Conservation (phyloP, 176 grass and related monocot genomes). For the Coix lacrymajobi region DNA sequence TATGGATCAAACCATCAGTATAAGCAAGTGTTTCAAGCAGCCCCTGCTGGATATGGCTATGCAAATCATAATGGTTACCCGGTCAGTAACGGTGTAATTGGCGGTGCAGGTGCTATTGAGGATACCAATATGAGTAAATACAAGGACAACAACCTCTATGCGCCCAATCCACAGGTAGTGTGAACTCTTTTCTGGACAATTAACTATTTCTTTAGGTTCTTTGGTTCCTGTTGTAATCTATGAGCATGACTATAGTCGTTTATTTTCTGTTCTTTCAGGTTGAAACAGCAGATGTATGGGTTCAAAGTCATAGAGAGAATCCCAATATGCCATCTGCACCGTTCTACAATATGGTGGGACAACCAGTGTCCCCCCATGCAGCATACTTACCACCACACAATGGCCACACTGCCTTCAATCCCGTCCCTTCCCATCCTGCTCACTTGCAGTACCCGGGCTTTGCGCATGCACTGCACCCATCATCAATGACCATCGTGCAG, state of each 20-base stretch:
- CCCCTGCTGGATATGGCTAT: conserved; percentile 45
- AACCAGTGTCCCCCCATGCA: conserved; percentile 44
- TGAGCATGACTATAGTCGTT: background rate
- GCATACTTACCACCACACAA: conserved; percentile 44
- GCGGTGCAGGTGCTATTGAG: conserved; percentile 27
- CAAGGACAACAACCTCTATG: conserved; percentile 51
- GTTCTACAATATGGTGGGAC: conserved; percentile 54
- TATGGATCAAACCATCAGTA: conserved; percentile 47
- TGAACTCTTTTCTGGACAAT: background rate
- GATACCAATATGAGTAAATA: conserved; percentile 48
- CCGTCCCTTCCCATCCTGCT: conserved; percentile 36
- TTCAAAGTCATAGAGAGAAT: conserved; percentile 45
- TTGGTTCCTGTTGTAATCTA: background rate
- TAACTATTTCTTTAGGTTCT: background rate
- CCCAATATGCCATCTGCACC: conserved; percentile 31
- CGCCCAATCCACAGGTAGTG: conserved; percentile 45
- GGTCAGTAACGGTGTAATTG: conserved; percentile 36
- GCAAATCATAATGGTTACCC: conserved; percentile 48
- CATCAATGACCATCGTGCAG: conserved; percentile 45
- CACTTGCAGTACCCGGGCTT: conserved; percentile 50
- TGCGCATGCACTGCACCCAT: conserved; percentile 30
- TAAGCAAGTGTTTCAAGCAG: conserved; percentile 48
- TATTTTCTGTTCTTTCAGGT: conserved; percentile 18
- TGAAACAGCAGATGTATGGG: conserved; percentile 51
- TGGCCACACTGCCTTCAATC: conserved; percentile 47